Percentiles rank a stretch among this genome's conserved stretches.
phyloP scores from a whole-genome alignment of 2,329 filamentous ascomycete genomes.

The Trichoderma arundinaceum region DNA sequence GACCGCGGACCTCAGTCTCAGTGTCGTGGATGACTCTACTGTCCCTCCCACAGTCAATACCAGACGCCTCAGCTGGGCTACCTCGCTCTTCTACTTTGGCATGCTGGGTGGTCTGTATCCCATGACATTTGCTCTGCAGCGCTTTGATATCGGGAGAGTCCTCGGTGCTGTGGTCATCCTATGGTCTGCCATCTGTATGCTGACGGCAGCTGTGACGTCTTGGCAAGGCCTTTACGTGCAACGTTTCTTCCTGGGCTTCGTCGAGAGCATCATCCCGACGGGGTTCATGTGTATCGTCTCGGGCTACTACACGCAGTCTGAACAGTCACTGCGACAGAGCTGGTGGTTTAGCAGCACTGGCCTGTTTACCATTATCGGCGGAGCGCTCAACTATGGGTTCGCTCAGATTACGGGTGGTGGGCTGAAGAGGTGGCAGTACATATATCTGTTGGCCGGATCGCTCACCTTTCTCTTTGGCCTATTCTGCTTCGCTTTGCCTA shows the following conservation, averaged over 20 bases:
- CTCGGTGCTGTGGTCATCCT: conserved; percentile 67
- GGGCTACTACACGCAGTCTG: conserved; percentile 67
- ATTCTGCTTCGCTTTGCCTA: conserved; percentile 69
- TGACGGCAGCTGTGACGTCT: conserved; percentile 69
- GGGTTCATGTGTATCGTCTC: conserved; percentile 69
- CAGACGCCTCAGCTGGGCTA: conserved; percentile 74
- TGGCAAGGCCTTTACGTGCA: conserved; percentile 69
- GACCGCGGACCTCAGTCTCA: conserved; percentile 69
- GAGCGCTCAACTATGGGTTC: conserved; percentile 70
- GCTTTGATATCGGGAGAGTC: conserved; percentile 67
- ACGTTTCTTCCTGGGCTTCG: conserved; percentile 67
- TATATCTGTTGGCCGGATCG: conserved; percentile 68
- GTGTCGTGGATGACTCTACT: conserved; percentile 52
- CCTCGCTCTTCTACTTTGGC: conserved; percentile 80
- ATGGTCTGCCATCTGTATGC: conserved; percentile 71
- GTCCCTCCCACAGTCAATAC: conserved; percentile 66
- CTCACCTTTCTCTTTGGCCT: conserved; percentile 69
- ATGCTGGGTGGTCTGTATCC: conserved; percentile 77
- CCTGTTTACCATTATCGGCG: conserved; percentile 67
- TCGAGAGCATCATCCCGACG: conserved; percentile 69
- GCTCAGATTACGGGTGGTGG: conserved; percentile 62
- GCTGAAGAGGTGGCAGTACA: conserved; percentile 70
- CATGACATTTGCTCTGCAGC: conserved; percentile 72
- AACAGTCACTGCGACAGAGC: conserved; percentile 68
- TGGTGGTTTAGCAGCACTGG: conserved; percentile 70